Evolutionary conservation across 2,329 filamentous ascomycete genomes (phyloP).

Genomic region (Akanthomyces uredinophilus): DNA sequence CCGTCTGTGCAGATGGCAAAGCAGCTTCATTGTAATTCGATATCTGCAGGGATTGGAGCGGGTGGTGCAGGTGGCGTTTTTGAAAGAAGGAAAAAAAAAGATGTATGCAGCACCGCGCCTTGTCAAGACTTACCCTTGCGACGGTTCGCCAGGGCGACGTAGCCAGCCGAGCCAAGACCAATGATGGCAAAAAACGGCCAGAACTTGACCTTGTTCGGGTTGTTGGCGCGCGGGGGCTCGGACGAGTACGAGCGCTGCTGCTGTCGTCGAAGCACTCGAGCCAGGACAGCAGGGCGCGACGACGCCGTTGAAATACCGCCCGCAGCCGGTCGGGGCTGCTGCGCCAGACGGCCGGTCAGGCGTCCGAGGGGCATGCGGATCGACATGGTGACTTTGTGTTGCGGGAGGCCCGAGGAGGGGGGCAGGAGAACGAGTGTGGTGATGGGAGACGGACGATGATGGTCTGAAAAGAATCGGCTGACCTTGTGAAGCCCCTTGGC

Average conservation of each 20-base stretch:
- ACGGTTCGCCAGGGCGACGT: slow-evolving; percentile 45
- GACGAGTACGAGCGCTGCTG: slow-evolving; percentile 38
- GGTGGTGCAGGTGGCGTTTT: background rate
- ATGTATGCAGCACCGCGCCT: background rate
- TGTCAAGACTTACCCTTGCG: slow-evolving; percentile 39
- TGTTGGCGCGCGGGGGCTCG: slow-evolving; percentile 27
- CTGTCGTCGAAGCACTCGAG: slow-evolving; percentile 18
- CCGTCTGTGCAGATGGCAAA: background rate
- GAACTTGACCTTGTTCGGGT: slow-evolving; percentile 44
- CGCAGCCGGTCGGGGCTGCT: slow-evolving; percentile 8
- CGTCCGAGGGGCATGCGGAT: slow-evolving; percentile 27
- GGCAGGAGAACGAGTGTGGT: background rate
- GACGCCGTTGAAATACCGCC: slow-evolving; percentile 8
- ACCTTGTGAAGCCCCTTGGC: background rate
- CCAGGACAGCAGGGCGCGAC: slow-evolving; percentile 16
- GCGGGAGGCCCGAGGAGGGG: background rate
- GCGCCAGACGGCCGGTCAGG: slow-evolving; percentile 20
- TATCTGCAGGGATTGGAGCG: background rate
- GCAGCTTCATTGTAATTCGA: background rate
- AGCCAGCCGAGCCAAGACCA: slow-evolving; percentile 42
- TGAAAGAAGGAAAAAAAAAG: background rate
- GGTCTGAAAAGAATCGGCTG: background rate
- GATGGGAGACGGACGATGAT: background rate
- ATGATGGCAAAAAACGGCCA: slow-evolving; percentile 53
- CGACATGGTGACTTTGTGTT: slow-evolving; percentile 24